Evolutionary conservation across 2,329 filamentous ascomycete species (phyloP), one percentile per base, ranked within the genome.

Genomic region (Lasiodiplodia sp.): DNA sequence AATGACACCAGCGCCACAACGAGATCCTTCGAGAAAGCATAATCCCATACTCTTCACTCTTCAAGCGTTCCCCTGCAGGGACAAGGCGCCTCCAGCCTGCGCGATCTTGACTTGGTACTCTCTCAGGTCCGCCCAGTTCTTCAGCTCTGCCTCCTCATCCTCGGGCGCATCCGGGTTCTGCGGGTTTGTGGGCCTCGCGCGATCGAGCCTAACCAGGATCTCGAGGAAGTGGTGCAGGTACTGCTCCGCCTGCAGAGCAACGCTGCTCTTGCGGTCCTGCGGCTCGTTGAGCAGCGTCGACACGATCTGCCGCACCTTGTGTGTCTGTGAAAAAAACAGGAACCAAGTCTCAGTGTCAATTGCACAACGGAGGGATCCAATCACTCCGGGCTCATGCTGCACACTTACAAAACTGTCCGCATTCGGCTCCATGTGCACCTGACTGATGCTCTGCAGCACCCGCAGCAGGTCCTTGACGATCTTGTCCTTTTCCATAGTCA

Each of bases 241-340:
- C 53, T 91, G 88, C 77, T 95, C 91, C 12, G 91, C 88, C 77
- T 88, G 85, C 38, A 84, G 76, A 18, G 85, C 84, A 1, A 87
- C 76, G 25, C 81, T 81, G 47, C 86, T 83, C 73, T 86, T 86
- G 31, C 84, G 80, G 52, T 84, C 80, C 60, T 84, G 82, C 2
- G 87, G 86, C 1, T 85, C 82, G 70, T 92, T 89, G 60, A 96
- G 86, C 8, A 97, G 85, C 0, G 93, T 96, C 34, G 90, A 91
- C 1, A 93, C 93, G 49, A 97, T 91, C 75, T 92, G 91, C 11
- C 93, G 91, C 72, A 97, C 92, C 83, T 97, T 96, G 82, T 89
- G 89, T 74, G 92, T 93, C 86, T 88, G 77, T 7, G 47, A 52
- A 52, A 23, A 52, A 64, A 64, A 64, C 60, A 64, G 60, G 47